A percentile compares a stretch with the other conserved stretches of the same genome.
Conservation (phyloP, 202 grass and related monocot species). For the Schoenoplectus tabernaemontani region DNA sequence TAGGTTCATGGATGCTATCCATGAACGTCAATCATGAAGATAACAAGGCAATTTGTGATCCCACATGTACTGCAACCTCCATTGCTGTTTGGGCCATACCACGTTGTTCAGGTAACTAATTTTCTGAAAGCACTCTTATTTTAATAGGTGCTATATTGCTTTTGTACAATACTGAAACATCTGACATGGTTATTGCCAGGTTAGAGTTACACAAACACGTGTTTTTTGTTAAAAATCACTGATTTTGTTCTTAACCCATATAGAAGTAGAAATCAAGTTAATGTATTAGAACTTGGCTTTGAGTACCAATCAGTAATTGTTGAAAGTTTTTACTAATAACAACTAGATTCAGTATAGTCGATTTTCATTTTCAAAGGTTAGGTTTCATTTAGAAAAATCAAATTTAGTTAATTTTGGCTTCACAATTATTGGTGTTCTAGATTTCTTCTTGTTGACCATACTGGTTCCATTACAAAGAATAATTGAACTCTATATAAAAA, state of each 20-base stretch:
- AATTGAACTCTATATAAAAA: not conserved
- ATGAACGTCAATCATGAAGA: constrained; percentile 98
- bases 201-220: not conserved
- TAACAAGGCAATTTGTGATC: constrained; percentile 68
- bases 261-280: not conserved
- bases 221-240: not conserved
- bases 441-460: not conserved
- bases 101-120: constrained; percentile 65
- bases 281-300: not conserved
- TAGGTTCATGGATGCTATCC: constrained; percentile 92
- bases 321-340: not conserved
- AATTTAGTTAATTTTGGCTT: not conserved
- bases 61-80: constrained; percentile 57
- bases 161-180: not conserved
- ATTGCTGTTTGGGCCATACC: constrained; percentile 84
- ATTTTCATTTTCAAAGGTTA: not conserved
- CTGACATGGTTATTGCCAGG: not conserved
- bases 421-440: not conserved
- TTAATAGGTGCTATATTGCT: constrained; percentile 1
- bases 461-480: not conserved
- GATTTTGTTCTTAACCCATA: not conserved
- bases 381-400: not conserved
- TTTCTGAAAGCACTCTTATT: not conserved
- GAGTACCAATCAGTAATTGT: not conserved
- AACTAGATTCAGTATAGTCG: not conserved